Evolutionary conservation across 169 alveolate species (phyloP), one percentile per base, ranked within the genome.

Genomic region (Plasmodium gonderi): DNA sequence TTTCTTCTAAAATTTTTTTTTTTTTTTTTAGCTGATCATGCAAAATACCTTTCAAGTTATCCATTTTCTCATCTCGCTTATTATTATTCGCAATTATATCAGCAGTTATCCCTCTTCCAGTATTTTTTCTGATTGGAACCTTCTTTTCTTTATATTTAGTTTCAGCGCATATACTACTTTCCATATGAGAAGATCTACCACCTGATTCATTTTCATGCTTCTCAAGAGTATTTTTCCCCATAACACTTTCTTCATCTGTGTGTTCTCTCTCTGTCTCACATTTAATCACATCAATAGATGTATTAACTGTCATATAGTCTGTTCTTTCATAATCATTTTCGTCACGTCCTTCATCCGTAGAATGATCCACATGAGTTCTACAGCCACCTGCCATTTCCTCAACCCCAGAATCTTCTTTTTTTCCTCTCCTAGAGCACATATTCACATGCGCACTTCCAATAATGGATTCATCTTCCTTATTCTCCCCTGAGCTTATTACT

Each of bases 11-110:
- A 23, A 74, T 36, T 1, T 20, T n/a, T 68, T 76, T 72, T 38
- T 85, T 85, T 33, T 85, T 85, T 54, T 54, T 38, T 5, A 75
- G 51, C 47, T 85, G 92, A 40, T 85, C 87, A 33, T 54, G 45
- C 33, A 85, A 49, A 17, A 85, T 75, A 31, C 31, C 92, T 20
- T 75, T 85, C 44, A 85, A 26, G 20, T 54, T 64, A n/a, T 54
- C 78, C 26, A 85, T 29, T 47, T 38, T 47, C 8, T 45, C 65
- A 14, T 20, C 67, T 20, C 31, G 36, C 54, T 3, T 7, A n/a
- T 9, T 11, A 0, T 80, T 51, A 20, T 26, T n/a, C 14, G 11
- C 26, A 2, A 36, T 17, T 23, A 0, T 17, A 8, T 29, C n/a
- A 3, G n/a, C 14, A 7, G 17, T 60, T 65, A 14, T 23, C 17